Evolutionary conservation across 768 basidiomycete genomes (phyloP).

Genomic region (Xanthoconium stramineum): DNA sequence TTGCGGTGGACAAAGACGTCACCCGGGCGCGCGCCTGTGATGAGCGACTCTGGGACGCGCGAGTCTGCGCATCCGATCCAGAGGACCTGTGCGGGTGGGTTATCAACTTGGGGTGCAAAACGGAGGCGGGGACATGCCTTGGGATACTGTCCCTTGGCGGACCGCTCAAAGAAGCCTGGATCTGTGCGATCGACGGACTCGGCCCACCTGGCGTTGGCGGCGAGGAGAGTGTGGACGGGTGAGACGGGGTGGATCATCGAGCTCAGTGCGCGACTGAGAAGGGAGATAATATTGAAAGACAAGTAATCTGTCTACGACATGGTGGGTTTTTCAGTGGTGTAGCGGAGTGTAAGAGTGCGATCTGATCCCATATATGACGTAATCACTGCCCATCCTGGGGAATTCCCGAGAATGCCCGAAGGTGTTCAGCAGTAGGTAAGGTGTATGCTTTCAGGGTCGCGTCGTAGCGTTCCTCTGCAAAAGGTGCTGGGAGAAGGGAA

Average conservation of each 20-base stretch:
- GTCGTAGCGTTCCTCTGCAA: slow-evolving; percentile 42
- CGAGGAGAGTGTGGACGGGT: slow-evolving; percentile 31
- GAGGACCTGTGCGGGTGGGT: slow-evolving; percentile 46
- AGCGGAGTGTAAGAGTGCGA: not conserved
- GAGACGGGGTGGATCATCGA: slow-evolving; percentile 9
- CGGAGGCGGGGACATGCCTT: slow-evolving; percentile 43
- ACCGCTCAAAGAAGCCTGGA: slow-evolving; percentile 59
- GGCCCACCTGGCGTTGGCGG: slow-evolving; percentile 69
- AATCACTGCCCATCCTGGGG: slow-evolving; percentile 24
- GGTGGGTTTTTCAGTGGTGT: not conserved
- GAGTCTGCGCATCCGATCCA: slow-evolving; percentile 90
- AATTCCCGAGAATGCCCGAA: slow-evolving; percentile 36
- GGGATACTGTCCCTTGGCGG: slow-evolving; percentile 62
- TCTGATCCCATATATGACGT: slow-evolving; percentile 4
- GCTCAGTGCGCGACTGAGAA: not conserved
- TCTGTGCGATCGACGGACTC: slow-evolving; percentile 49
- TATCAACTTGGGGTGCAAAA: accelerated
- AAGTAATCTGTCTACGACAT: too few species aligned
- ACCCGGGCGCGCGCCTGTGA: slow-evolving; percentile 73
- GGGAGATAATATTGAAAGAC: not conserved
- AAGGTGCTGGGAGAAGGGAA: not conserved
- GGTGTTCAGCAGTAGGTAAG: slow-evolving; percentile 31
- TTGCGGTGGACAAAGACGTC: slow-evolving; percentile 89
- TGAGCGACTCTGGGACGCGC: slow-evolving; percentile 77
- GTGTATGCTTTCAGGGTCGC: slow-evolving; percentile 34